Conservation (phyloP, 805 yeast species). For the Yarrowia sp. region DNA sequence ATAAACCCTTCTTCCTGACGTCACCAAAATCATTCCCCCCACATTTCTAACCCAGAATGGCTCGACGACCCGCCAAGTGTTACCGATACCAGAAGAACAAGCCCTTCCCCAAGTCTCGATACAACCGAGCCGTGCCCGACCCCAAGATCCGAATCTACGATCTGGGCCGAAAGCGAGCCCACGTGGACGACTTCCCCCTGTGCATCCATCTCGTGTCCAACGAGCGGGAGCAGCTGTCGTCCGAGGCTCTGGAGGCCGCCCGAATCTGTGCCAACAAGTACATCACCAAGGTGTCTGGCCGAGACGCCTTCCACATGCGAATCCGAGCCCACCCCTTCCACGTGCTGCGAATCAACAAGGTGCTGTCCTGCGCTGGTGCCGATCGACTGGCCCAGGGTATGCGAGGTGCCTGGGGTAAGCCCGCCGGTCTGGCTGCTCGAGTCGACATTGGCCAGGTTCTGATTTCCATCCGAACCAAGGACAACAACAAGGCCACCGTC, state of each 20-base stretch:
- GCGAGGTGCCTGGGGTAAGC: constrained; percentile 99
- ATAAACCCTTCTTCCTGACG: no score
- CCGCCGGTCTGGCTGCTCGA: constrained; percentile 99
- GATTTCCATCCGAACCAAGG: constrained; percentile 98
- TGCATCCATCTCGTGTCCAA: constrained; percentile 99
- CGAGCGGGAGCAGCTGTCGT: constrained; percentile 98
- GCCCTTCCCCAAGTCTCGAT: constrained; percentile 99
- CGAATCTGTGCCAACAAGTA: constrained; percentile 99
- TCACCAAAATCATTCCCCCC: no score
- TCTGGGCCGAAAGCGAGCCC: constrained; percentile 99
- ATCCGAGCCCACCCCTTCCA: constrained; percentile 99
- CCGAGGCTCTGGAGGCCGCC: constrained; percentile 99
- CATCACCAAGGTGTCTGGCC: constrained; percentile 96
- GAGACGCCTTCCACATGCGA: constrained; percentile 99
- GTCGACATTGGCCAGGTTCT: constrained; percentile 98
- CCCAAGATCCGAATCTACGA: constrained; percentile 99
- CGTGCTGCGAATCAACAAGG: constrained; percentile 99
- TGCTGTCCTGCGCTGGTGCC: constrained; percentile 99
- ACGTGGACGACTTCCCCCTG: constrained; percentile 99
- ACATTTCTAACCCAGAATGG: constrained; percentile 76
- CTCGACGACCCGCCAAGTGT: constrained; percentile 99
- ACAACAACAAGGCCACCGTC: constrained; percentile 95
- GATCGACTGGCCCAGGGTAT: constrained; percentile 99
- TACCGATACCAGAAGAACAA: constrained; percentile 99
- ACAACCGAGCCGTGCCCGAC: constrained; percentile 99